Conservation (phyloP, 1,284 basidiomycete genomes). For the Testicularia cyperi region DNA sequence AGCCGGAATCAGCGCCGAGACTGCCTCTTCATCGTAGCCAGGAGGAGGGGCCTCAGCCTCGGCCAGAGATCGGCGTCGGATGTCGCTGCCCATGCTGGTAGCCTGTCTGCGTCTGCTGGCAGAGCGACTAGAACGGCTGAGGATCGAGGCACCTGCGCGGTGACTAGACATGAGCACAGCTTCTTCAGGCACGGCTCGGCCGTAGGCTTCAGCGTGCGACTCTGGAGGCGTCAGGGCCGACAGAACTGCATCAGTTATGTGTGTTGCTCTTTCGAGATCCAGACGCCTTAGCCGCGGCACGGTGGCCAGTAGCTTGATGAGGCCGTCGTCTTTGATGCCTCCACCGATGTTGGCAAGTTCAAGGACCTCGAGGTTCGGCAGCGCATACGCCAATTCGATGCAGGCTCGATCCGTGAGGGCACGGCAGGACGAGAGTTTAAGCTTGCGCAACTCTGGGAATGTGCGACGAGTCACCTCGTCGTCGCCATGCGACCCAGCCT, state of each 20-base stretch:
- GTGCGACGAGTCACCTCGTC: conserved; percentile 21
- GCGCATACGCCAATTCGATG: conserved; percentile 70
- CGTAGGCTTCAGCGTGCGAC: conserved; percentile 29
- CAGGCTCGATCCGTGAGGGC: conserved; percentile 75
- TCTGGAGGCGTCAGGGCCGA: conserved; percentile 68
- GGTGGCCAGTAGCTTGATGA: conserved; percentile 72
- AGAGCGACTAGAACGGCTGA: conserved; percentile 16
- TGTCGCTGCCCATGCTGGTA: conserved; percentile 5
- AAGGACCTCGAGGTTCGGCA: conserved; percentile 76
- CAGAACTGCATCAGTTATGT: conserved; percentile 74
- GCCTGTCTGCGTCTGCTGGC: conserved; percentile 20
- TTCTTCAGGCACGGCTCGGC: conserved; percentile 13
- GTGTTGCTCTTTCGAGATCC: conserved; percentile 79
- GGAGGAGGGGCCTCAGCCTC: no score
- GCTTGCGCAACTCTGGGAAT: conserved; percentile 68
- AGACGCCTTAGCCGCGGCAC: conserved; percentile 73
- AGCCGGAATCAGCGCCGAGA: conserved; percentile 25
- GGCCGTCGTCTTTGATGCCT: conserved; percentile 66
- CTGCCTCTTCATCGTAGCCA: conserved; percentile 17
- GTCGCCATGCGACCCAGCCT: conserved; percentile 27
- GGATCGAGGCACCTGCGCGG: conserved; percentile 16
- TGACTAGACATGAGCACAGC: conserved; percentile 13
- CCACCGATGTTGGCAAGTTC: conserved; percentile 73
- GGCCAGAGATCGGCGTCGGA: no score
- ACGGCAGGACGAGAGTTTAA: conserved; percentile 74